These are phyloP conservation scores for Metschnikowia matae DNA, from an alignment of 805 yeast species.

Conservation along the genomic window DNA sequence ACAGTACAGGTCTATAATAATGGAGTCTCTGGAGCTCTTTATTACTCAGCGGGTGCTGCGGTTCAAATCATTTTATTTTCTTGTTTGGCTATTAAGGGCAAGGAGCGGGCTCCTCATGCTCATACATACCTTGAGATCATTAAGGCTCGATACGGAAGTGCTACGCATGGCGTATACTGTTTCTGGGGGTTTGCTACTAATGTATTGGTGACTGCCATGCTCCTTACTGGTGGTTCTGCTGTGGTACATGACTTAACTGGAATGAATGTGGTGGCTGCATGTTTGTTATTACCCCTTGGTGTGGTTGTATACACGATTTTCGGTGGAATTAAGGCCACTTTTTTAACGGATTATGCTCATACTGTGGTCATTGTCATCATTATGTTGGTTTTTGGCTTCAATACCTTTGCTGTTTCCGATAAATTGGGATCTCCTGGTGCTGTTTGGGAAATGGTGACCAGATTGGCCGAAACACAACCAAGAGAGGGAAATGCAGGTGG, in stretches of 20 bases:
- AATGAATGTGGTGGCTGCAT: conserved; percentile 74
- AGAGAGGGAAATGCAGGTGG: conserved; percentile 80
- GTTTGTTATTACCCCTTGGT: conserved; percentile 79
- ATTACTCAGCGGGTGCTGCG: conserved; percentile 89
- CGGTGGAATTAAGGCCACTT: conserved; percentile 45
- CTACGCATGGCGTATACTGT: conserved; percentile 64
- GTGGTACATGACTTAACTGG: conserved; percentile 79
- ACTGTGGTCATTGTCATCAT: conserved; percentile 64
- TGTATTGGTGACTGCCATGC: conserved; percentile 87
- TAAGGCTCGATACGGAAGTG: conserved; percentile 73
- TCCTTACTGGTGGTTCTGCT: conserved; percentile 86
- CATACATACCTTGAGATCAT: conserved; percentile 89
- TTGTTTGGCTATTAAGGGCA: conserved; percentile 81
- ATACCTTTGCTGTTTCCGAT: conserved; percentile 67
- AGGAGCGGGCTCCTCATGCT: conserved; percentile 85
- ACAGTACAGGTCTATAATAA: conserved; percentile 71
- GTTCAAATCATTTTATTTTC: conserved; percentile 86
- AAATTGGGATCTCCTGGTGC: conserved; percentile 76
- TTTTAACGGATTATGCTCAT: conserved; percentile 43
- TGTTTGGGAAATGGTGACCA: conserved; percentile 70
- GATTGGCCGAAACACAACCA: conserved; percentile 58
- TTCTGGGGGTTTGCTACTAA: conserved; percentile 86
- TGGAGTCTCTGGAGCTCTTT: conserved; percentile 79
- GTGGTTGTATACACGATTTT: conserved; percentile 46
- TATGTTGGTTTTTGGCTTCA: conserved; percentile 75